Evolutionary conservation across 202 grass and related monocot species (phyloP), one percentile per base, ranked within the genome.

Genomic region (Cymbopogon flexuosus): DNA sequence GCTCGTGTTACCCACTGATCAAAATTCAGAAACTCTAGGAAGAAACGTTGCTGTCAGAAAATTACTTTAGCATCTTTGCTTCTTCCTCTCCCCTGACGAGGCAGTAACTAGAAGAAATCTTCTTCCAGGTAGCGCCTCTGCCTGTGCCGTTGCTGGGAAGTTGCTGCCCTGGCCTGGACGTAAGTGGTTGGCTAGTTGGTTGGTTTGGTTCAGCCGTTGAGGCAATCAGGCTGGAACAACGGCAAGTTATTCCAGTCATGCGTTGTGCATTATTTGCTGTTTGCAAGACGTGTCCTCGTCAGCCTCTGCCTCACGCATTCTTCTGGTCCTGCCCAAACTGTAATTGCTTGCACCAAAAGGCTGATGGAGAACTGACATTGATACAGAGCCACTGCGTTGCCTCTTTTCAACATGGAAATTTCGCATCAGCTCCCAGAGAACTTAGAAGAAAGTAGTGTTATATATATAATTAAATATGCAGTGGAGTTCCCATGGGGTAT

Each of bases 71-170:
- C 60, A 46, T 68, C 37, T 51, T 74, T 29, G 3, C 60, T 66
- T 47, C 37, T 58, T 68, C 33, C 7, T 8, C 52, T 35, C 14
- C 57, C 1, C 18, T 3, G 27, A 70, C 8, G 14, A 54, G 64
- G 58, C 16, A 19, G 60, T 45, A 2, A 37, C 35, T 47, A 52
- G 22, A 49, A 58, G 30, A 65, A 71, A 77, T 39, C 65, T 71
- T 85, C 77, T 31, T 85, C n/a, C n/a, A n/a, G n/a, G n/a, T n/a
- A n/a, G n/a, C 3, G 34, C 34, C 34, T 35, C 34, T 35, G 34
- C 3, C 41, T 54, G 40, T 47, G 84, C 70, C 70, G 43, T 76
- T 46, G 76, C 41, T 70, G 51, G 61, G 68, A 83, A 79, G 62
- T 63, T 46, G 61, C 62, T 75, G 40, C 66, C 68, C 21, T 27